Base-by-base conservation (phyloP, 1,284 basidiomycete species). In the Naganishia sp. region DNA sequence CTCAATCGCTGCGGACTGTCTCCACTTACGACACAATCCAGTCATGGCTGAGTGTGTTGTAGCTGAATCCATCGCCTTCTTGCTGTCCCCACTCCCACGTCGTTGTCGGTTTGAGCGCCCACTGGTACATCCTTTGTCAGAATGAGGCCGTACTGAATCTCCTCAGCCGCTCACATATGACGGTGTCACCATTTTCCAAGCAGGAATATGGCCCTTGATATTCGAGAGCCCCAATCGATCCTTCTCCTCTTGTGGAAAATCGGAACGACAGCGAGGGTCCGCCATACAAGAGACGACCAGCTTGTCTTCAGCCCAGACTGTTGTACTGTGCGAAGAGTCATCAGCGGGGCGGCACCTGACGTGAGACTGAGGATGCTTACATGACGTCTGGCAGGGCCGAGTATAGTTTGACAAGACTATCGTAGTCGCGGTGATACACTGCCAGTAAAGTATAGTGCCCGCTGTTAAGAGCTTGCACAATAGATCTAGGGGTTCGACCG, bases 1-100 rank as follows among this genome's bases (percentile, higher is more conserved):
- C 31, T 25, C 15, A 5, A 52, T 15, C 4, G 2, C 11, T 11
- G 28, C 23, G 15, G 7, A 9, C 7, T 46, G 25, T 5, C 13
- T 6, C 5, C 28, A 54, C 62, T 15, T n/a, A 63, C 62, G 35
- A 39, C 18, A 63, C 17, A 6, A 47, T 35, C 62, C 62, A 63
- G 23, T 52, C 62, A 25, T 53, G 50, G 28, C 62, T 52, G 13
- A 63, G 62, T 6, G 62, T 47, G 28, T 63, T 63, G 35, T 25
- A 63, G 6, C 39, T 15, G 31, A 63, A 63, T 1, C 31, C 51
- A 47, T 63, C 50, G 3, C 62, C 50, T 6, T 28, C 25, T 11
- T 25, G 21, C 42, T 53, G 52, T 35, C 52, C 62, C 21, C n/a
- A 46, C 31, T 63, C 51, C 50, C 51, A 63, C 9, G 39, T 6